Base-by-base conservation (phyloP, 2,329 filamentous ascomycete species). In the Sporothrix schenckii region DNA sequence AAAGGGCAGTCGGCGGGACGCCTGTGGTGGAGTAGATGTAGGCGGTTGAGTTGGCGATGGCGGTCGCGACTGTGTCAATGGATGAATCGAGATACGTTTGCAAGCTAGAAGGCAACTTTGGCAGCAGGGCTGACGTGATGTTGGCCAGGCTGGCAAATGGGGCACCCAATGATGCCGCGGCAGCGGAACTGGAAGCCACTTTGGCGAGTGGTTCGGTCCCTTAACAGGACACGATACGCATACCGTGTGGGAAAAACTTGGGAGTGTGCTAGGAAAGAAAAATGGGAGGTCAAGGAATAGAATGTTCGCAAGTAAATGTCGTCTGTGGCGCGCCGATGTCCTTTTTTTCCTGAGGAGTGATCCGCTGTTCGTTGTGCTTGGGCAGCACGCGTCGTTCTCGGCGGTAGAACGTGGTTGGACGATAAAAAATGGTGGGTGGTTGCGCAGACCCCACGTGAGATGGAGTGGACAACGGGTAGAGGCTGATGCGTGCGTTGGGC, bases 121-220 rank as follows among this genome's bases (percentile, higher is more conserved):
- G 69, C 61, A 77, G 73, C 34, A 80, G 71, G 27, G 74, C 75
- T 66, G 84, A 84, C 76, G 83, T 84, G 79, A 86, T 82, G 81
- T 85, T 88, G 81, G 85, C 85, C 78, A 88, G 80, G 77, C 77
- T 79, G 74, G 81, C 78, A 74, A 81, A 76, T 71, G 79, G 77
- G 81, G 86, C 87, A 88, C 87, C 87, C 80, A 85, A 83, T 77
- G 87, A 87, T 86, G 86, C 87, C 85, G 84, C 82, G 77, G 81
- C 77, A 79, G 80, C 81, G 80, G 84, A 82, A 80, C 81, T 80
- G 79, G 86, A 88, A 88, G 86, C 87, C 87, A 89, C 86, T 80
- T 88, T 89, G 85, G 80, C 82, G 81, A 79, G 75, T 76, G 77
- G 77, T 78, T 75, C 47, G 63, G 61, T 65, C 47, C 61, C 21